Evolutionary conservation across 202 grass and related monocot genomes (phyloP), one percentile per base, ranked within the genome.

Genomic region (Setaria italica): DNA sequence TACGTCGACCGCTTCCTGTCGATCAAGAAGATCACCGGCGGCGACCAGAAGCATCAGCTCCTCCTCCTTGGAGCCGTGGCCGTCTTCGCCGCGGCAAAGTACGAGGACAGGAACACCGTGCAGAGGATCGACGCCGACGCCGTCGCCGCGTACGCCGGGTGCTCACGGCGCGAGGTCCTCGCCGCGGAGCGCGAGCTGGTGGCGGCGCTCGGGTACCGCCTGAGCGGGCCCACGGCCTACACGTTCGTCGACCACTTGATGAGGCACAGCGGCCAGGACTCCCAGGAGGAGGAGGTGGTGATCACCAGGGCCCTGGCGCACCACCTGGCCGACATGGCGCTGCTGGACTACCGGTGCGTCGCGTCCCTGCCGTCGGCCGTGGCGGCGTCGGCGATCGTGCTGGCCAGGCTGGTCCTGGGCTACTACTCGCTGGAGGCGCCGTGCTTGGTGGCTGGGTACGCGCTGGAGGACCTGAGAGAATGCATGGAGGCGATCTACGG

Each of bases 1-100:
- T 85, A 39, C 64, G 74, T 70, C 11, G 74, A 85, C 19, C 74
- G 74, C 1, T 78, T 49, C 64, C 64, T 85, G 0, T 70, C 74
- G 51, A 29, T 7, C 51, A 69, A 6, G 37, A 77, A 46, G 75
- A 29, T 62, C 37, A 5, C 2, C 39, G 7, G 17, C 37, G 12
- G 2, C 59, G 29, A 34, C 63, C 39, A 10, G 43, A 46, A 59
- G 25, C 25, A 25, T 25, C 25, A 25, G 25, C 25, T 25, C 25
- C 25, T 25, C 25, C 25, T 25, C 74, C 10, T 85, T 39, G 83
- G 63, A 7, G 74, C 62, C 82, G 50, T 37, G 1, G 72, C 60
- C 35, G 60, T 67, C 9, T 76, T 84, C 48, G 20, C 39, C 0
- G 73, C 62, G 2, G 82, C 73, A 39, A 78, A 78, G 74, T 85